Conservation (phyloP, 2,329 filamentous ascomycete species). For the Fusarium sp. region DNA sequence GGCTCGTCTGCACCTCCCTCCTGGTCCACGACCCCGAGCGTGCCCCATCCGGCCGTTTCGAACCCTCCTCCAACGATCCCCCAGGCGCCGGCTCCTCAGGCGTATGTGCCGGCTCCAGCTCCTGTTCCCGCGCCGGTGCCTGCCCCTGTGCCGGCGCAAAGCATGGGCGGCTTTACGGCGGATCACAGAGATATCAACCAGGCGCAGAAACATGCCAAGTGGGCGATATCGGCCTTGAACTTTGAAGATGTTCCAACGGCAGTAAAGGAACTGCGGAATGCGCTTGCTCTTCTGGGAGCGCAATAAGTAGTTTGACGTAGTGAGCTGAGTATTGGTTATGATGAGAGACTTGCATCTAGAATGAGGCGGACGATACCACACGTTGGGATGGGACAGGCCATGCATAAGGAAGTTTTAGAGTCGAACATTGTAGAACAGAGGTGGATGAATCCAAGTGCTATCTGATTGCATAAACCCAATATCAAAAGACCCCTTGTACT, state of each 20-base stretch:
- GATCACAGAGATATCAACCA: conserved; percentile 69
- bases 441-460: conserved; percentile 26
- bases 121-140: conserved; percentile 14
- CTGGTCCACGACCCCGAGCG: conserved; percentile 38
- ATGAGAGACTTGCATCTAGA: conserved; percentile 14
- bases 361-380: conserved; percentile 30
- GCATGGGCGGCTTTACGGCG: conserved; percentile 18
- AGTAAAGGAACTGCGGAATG: conserved; percentile 80
- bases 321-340: not conserved
- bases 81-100: conserved; percentile 21
- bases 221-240: conserved; percentile 94
- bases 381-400: conserved; percentile 3
- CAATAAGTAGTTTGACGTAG: conserved; percentile 33
- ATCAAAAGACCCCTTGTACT: conserved; percentile 18
- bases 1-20: conserved; percentile 35
- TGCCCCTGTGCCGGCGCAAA: conserved; percentile 14
- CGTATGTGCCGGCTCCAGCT: conserved; percentile 21
- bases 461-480: conserved; percentile 11
- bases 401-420: conserved; percentile 3
- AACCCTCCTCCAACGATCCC: conserved; percentile 38
- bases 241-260: conserved; percentile 96
- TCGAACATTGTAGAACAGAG: conserved; percentile 16
- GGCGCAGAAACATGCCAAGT: conserved; percentile 95
- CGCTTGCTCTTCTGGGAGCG: conserved; percentile 74
- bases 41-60: conserved; percentile 29